phyloP scores from a whole-genome alignment of 1,139 yeast genomes.

The Geotrichum bryndzae region DNA sequence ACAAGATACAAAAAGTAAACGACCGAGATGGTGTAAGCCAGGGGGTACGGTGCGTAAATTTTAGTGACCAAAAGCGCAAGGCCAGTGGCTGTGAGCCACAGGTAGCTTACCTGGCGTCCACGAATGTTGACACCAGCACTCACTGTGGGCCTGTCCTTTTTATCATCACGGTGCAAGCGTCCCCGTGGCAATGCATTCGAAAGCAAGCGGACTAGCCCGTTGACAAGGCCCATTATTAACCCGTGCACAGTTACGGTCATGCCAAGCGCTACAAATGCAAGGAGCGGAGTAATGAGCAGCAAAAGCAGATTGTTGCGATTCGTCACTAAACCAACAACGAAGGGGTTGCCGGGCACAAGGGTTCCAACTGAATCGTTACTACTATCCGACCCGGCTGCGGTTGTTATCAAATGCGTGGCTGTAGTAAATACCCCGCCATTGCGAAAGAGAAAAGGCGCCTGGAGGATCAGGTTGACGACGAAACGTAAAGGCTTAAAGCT shows the following conservation, averaged over 20 bases:
- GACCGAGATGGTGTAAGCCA: constrained; percentile 41
- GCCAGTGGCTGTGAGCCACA: neutral
- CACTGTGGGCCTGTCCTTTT: neutral
- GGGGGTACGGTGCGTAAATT: constrained; percentile 64
- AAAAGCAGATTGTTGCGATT: constrained; percentile 33
- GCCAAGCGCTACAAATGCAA: constrained; percentile 38
- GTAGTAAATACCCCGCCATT: constrained; percentile 11
- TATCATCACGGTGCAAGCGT: neutral
- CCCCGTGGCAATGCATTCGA: neutral
- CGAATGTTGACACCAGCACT: neutral
- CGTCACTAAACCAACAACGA: constrained; percentile 25
- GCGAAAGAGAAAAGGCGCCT: constrained; percentile 12
- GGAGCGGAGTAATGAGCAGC: constrained; percentile 11
- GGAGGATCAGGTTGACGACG: constrained; percentile 19
- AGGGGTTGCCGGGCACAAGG: constrained; percentile 20
- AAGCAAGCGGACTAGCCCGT: neutral
- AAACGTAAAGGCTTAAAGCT: constrained; percentile 20
- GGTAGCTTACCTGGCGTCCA: neutral
- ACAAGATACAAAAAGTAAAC: constrained; percentile 5
- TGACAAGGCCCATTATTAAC: neutral
- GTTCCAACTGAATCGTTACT: constrained; percentile 12
- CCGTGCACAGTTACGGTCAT: constrained; percentile 1
- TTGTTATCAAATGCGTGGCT: neutral
- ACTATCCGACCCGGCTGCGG: constrained; percentile 18
- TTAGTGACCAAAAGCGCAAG: constrained; percentile 35